Base-by-base conservation (phyloP, 2,329 filamentous ascomycete species). In the Cladophialophora bantiana region DNA sequence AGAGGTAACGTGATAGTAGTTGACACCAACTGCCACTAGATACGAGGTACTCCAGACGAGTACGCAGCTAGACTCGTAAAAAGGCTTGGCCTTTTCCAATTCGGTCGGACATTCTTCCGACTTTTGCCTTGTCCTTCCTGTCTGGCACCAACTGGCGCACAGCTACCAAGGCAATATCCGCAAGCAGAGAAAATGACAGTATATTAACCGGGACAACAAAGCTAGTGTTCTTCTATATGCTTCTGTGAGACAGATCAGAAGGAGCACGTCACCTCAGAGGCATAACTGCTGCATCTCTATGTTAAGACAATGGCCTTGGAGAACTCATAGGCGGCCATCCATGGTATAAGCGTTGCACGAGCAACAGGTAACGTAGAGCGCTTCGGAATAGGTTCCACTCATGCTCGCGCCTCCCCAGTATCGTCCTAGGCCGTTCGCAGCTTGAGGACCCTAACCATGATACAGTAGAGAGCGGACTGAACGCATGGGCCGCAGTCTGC, bases 401-500 rank as follows among this genome's bases (percentile, higher is more conserved):
- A 10, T 48, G n/a, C n/a, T 48, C 42, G 18, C 42, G 20, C 5
- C 18, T 26, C 18, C 6, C 42, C 7, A 26, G 7, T 20, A 7
- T 20, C 20, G 18, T n/a, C n/a, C n/a, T 26, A 48, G n/a, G 3
- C 20, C n/a, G n/a, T 18, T 20, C 42, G 2, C n/a, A 20, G 42
- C 7, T 10, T 7, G 42, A 7, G 42, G 20, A 13, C n/a, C 7
- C 5, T 20, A n/a, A 26, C 18, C 42, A 20, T 9, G 18, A 20
- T 9, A 7, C 10, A 20, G 42, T 48, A 7, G 42, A 83, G 83
- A 6, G 81, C 80, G 35, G 76, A 77, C 70, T 83, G 81, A 71
- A 82, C 83, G 69, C 81, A 83, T 7, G 81, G 80, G 32, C 81
- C 82, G 66, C 82, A 83, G 26, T 81, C 81, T 0, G 81, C 81